Evolutionary conservation across 2,329 filamentous ascomycete species (phyloP).

Genomic region (Diaporthe humulicola): DNA sequence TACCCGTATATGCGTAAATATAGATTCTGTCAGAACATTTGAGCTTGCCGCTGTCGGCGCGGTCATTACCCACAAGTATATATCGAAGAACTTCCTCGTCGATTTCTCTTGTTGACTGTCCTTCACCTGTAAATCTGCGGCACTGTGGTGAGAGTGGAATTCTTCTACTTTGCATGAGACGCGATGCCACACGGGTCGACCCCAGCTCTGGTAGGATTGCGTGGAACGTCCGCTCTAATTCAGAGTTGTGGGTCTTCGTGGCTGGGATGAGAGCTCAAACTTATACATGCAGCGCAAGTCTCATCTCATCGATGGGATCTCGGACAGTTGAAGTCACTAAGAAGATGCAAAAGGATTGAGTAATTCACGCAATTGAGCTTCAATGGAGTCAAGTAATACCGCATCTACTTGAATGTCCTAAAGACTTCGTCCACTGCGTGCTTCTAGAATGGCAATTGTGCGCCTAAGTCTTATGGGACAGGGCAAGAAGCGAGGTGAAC

Average conservation of each 20-base stretch:
- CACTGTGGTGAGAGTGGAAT: neutral
- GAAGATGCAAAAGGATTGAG: neutral
- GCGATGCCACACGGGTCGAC: neutral
- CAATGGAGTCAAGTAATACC: neutral
- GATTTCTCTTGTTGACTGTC: neutral
- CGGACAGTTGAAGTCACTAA: neutral
- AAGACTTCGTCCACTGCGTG: neutral
- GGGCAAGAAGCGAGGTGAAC: constrained; percentile 37
- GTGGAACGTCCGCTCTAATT: neutral
- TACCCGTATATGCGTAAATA: neutral
- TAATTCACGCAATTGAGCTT: neutral
- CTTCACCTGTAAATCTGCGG: neutral
- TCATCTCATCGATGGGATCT: no score
- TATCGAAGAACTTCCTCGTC: neutral
- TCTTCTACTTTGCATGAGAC: neutral
- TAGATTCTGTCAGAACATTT: neutral
- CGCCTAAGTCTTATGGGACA: constrained; percentile 24
- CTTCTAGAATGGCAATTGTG: accelerated
- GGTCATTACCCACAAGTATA: neutral
- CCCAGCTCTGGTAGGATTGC: neutral
- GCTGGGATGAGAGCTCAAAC: no score
- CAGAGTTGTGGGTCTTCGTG: neutral
- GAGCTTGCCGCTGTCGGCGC: neutral
- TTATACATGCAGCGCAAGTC: neutral
- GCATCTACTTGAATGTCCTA: neutral